These are phyloP conservation scores for Athelia sp. DNA, from an alignment of 1,284 basidiomycete species.

Conservation along the genomic window DNA sequence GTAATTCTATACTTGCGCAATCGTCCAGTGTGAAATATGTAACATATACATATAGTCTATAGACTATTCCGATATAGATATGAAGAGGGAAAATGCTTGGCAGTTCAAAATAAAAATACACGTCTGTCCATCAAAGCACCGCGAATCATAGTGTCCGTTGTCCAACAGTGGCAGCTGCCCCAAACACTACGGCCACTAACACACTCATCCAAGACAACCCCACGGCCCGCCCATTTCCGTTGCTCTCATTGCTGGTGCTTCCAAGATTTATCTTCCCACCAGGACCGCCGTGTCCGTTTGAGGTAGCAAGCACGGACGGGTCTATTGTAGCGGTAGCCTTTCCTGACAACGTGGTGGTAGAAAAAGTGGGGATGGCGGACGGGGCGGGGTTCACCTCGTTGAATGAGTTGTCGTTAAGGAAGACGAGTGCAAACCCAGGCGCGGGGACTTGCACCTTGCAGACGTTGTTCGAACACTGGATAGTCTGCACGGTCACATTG, in stretches of 20 bases:
- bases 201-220: neutral
- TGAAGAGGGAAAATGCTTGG: no score
- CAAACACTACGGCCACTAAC: neutral
- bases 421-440: conserved; percentile 52
- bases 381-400: conserved; percentile 28
- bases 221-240: conserved; percentile 3
- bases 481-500: conserved; percentile 30
- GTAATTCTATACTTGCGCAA: no score
- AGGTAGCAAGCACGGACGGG: conserved; percentile 22
- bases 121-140: no score
- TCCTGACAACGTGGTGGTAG: conserved; percentile 35
- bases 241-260: conserved; percentile 14
- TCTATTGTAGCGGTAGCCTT: conserved; percentile 28
- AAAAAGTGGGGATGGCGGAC: conserved; percentile 31
- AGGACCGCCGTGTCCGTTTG: conserved; percentile 23
- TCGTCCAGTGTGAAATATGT: no score
- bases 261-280: conserved; percentile 2
- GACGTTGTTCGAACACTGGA: conserved; percentile 35
- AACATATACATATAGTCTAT: no score
- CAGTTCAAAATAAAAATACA: no score
- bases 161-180: neutral
- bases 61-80: no score
- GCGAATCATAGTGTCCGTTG: no score
- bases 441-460: conserved; percentile 48
- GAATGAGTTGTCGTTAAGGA: conserved; percentile 36